Conservation (phyloP, 2,329 filamentous ascomycete genomes). For the Aureobasidium sp. region DNA sequence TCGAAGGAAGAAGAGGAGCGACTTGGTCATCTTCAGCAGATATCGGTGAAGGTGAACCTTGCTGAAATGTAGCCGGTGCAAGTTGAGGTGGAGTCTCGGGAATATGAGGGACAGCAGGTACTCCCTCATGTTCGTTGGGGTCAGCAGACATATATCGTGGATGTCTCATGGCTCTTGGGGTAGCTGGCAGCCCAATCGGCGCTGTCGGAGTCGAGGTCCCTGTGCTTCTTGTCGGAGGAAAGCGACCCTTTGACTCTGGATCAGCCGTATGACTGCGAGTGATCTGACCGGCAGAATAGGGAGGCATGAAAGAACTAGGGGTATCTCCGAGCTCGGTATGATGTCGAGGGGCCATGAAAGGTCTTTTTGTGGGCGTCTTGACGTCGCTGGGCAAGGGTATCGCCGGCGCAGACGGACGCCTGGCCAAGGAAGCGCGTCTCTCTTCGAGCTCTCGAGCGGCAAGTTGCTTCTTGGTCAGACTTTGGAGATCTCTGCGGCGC, state of each 20-base stretch:
- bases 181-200: conserved; percentile 76
- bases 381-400: conserved; percentile 67
- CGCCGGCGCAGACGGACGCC: conserved; percentile 68
- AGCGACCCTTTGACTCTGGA: conserved; percentile 41
- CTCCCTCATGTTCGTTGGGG: conserved; percentile 41
- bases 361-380: conserved; percentile 29
- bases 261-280: conserved; percentile 61
- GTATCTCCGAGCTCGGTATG: conserved; percentile 39
- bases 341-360: conserved; percentile 30
- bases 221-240: conserved; percentile 25
- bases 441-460: conserved; percentile 79
- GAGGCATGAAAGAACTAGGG: conserved; percentile 32
- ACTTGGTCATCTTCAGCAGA: conserved; percentile 33
- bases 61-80: conserved; percentile 27
- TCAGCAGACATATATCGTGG: conserved; percentile 60
- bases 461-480: conserved; percentile 36
- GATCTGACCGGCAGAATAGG: conserved; percentile 31
- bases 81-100: conserved; percentile 38
- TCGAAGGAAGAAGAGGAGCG: conserved; percentile 42
- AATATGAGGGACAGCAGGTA: conserved; percentile 50
- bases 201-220: conserved; percentile 45
- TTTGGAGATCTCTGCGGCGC: background rate
- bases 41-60: conserved; percentile 33
- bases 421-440: conserved; percentile 73
- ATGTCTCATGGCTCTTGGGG: conserved; percentile 83